Conservation (phyloP, 2,329 filamentous ascomycete genomes). For the Arthroderma sp. region DNA sequence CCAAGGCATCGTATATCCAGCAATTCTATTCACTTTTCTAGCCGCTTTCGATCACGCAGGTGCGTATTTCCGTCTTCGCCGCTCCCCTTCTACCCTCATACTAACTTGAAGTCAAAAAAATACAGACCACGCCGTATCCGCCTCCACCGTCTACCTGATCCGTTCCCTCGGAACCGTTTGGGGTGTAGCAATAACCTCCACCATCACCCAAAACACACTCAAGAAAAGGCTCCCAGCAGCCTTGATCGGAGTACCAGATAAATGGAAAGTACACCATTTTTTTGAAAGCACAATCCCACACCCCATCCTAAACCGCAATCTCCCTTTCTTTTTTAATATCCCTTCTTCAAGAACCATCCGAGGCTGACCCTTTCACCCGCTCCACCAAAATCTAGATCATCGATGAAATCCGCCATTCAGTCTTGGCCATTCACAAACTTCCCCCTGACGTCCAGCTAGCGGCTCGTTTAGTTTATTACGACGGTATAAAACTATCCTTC, state of each 20-base stretch:
- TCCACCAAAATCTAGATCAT: conserved; percentile 36
- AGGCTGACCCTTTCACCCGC: conserved; percentile 14
- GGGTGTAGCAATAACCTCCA: conserved; percentile 50
- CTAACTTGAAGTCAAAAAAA: neutral
- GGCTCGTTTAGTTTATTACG: conserved; percentile 47
- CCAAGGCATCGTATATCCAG: conserved; percentile 35
- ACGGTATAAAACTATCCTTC: conserved; percentile 45
- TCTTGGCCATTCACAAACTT: conserved; percentile 41
- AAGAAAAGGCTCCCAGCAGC: conserved; percentile 41
- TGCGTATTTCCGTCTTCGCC: conserved; percentile 20
- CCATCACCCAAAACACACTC: conserved; percentile 50
- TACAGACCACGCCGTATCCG: conserved; percentile 48
- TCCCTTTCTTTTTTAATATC: neutral
- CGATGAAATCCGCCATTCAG: conserved; percentile 48
- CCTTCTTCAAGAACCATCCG: neutral
- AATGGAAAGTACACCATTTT: conserved; percentile 40
- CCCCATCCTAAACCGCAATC: neutral
- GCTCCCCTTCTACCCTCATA: neutral
- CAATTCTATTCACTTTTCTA: conserved; percentile 48
- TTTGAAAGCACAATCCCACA: neutral
- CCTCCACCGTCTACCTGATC: conserved; percentile 51
- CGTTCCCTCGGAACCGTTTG: conserved; percentile 51
- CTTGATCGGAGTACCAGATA: conserved; percentile 43
- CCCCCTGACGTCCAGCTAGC: conserved; percentile 44
- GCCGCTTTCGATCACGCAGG: conserved; percentile 50